Conservation (phyloP, 805 yeast genomes). For the Kuraishia capsulata region DNA sequence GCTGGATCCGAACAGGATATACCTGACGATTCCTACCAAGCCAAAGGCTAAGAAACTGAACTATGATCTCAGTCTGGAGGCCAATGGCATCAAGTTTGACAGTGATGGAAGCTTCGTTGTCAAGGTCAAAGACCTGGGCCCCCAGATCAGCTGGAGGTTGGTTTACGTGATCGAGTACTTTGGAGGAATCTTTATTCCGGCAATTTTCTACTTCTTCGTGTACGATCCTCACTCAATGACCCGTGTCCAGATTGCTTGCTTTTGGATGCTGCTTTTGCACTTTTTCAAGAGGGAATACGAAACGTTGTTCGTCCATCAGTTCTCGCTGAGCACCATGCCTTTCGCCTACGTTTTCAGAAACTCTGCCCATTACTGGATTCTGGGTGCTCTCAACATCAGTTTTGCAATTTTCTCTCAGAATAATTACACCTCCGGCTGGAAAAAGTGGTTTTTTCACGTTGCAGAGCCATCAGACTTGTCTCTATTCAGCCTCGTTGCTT, state of each 20-base stretch:
- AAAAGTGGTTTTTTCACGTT: constrained; percentile 32
- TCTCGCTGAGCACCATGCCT: constrained; percentile 92
- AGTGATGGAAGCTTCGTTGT: constrained; percentile 31
- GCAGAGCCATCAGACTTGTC: constrained; percentile 26
- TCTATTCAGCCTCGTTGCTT: constrained; percentile 25
- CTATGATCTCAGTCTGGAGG: constrained; percentile 31
- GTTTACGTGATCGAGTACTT: constrained; percentile 85
- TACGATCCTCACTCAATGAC: constrained; percentile 32
- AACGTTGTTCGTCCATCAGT: constrained; percentile 74
- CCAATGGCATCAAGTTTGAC: constrained; percentile 30
- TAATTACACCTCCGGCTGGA: constrained; percentile 3
- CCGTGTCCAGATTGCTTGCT: constrained; percentile 44
- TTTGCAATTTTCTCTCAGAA: constrained; percentile 19
- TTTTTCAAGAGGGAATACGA: constrained; percentile 85
- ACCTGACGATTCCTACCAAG: constrained; percentile 35
- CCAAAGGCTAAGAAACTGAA: constrained; percentile 26
- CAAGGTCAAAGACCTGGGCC: constrained; percentile 82
- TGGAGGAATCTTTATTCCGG: constrained; percentile 82
- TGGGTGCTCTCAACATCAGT: constrained; percentile 54
- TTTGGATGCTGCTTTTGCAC: constrained; percentile 56
- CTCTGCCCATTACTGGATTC: constrained; percentile 86
- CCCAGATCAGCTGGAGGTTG: constrained; percentile 85
- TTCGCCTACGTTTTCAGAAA: constrained; percentile 78
- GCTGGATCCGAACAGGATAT: constrained; percentile 40
- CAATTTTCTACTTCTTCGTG: constrained; percentile 44